Conservation (phyloP, 2,329 filamentous ascomycete species). For the Sporothrix inflata region DNA sequence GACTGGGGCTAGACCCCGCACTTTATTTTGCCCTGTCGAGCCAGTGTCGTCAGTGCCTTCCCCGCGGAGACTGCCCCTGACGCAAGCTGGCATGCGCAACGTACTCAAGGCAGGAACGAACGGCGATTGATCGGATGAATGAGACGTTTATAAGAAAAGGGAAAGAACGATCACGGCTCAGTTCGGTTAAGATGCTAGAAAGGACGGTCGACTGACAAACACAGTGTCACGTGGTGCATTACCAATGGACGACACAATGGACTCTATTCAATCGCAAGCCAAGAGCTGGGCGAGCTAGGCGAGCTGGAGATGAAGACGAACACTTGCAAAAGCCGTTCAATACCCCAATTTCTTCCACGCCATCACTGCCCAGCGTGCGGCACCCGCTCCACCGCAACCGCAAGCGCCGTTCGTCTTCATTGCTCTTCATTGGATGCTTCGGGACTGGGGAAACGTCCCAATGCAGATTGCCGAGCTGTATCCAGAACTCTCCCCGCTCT, state of each 20-base stretch:
- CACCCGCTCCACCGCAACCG: background rate
- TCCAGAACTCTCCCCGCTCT: constrained; percentile 2
- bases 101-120: background rate
- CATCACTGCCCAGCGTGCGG: background rate
- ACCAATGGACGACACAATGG: too few species aligned
- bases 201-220: background rate
- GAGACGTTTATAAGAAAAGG: background rate
- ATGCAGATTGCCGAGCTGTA: constrained; percentile 22
- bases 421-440: constrained; percentile 3
- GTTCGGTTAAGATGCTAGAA: background rate
- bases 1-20: constrained; percentile 2
- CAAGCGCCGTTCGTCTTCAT: background rate
- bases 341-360: constrained; percentile 4
- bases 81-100: background rate
- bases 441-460: constrained; percentile 16
- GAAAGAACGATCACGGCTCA: background rate
- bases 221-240: background rate
- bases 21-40: background rate
- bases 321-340: background rate
- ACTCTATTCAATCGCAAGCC: background rate
- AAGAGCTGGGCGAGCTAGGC: background rate
- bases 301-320: background rate
- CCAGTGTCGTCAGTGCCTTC: background rate
- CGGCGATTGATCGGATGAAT: background rate
- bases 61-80: background rate